Conservation (phyloP, 768 basidiomycete species). For the Termitomyces sp. region DNA sequence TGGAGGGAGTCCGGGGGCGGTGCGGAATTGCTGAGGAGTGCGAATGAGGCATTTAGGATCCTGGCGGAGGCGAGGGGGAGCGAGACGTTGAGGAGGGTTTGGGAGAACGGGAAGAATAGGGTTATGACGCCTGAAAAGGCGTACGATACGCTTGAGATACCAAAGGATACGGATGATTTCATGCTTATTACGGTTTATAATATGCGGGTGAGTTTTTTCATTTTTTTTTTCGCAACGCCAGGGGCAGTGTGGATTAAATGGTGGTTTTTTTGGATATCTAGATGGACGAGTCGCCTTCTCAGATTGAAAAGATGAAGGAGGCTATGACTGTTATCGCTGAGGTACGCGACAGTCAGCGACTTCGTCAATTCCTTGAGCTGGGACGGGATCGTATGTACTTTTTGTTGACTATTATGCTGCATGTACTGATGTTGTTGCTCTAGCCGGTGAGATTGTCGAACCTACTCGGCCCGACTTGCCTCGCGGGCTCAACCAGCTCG, state of each 20-base stretch:
- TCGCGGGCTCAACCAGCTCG: conserved; percentile 82
- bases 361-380: conserved; percentile 58
- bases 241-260: conserved; percentile 5
- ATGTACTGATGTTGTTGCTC: neutral
- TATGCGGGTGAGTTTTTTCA: conserved; percentile 50
- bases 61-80: conserved; percentile 62
- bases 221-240: neutral
- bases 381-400: conserved; percentile 68
- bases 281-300: conserved; percentile 68
- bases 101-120: conserved; percentile 48
- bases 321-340: conserved; percentile 74
- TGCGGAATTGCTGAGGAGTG: conserved; percentile 39
- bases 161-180: conserved; percentile 62
- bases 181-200: conserved; percentile 69
- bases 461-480: conserved; percentile 63
- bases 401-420: neutral
- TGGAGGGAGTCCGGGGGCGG: conserved; percentile 51
- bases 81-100: conserved; percentile 36
- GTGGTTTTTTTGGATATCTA: conserved; percentile 18
- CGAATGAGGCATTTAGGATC: conserved; percentile 65
- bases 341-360: conserved; percentile 61
- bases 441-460: conserved; percentile 61
- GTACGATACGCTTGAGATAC: conserved; percentile 65
- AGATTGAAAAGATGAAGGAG: conserved; percentile 64
- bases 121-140: conserved; percentile 67